Evolutionary conservation across 78 protist species (phyloP), one percentile per base, ranked within the genome.

Genomic region (Isochrysis galbana): DNA sequence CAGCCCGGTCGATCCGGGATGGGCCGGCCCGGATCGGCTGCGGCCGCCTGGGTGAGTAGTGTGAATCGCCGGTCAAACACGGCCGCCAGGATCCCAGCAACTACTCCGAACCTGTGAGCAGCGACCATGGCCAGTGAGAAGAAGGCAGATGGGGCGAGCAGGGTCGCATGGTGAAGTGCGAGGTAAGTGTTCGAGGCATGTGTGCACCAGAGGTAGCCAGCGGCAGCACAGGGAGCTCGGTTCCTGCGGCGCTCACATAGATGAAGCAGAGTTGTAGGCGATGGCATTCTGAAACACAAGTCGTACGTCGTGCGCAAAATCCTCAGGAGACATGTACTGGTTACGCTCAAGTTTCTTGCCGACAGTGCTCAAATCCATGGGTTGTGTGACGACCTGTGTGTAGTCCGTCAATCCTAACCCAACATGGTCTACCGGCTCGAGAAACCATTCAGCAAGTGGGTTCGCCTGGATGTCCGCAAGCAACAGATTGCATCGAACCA

Each of bases 361-460:
- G 47, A 80, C 55, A 21, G 88, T 44, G 88, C 45, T 44, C 32
- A 90, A 69, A 67, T 90, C 92, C 92, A 90, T 90, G 45, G 92
- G 92, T 74, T 1, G 7, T 17, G 78, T 7, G 92, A 90, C 34
- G 41, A 90, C 87, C 32, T 47, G 2, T 0, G 5, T 1, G 92
- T 90, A 90, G 72, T 90, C 92, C n/a, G 1, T 1, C 14, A 90
- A 69, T 11, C 47, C 72, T 23, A 74, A 34, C 69, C 26, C 87
- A 14, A 21, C 54, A 39, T 34, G 29, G n/a, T 90, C 92, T 34
- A 90, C 87, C 23, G 92, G 92, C 70, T 44, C 87, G 61, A 1
- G 88, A 67, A 90, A 90, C 55, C 54, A 80, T 38, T 80, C 88
- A 54, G 55, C 26, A n/a, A 80, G 17, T 38, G 88, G 88, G 38